phyloP scores from a whole-genome alignment of 1,284 basidiomycete genomes.

The Peniophora sp. region DNA sequence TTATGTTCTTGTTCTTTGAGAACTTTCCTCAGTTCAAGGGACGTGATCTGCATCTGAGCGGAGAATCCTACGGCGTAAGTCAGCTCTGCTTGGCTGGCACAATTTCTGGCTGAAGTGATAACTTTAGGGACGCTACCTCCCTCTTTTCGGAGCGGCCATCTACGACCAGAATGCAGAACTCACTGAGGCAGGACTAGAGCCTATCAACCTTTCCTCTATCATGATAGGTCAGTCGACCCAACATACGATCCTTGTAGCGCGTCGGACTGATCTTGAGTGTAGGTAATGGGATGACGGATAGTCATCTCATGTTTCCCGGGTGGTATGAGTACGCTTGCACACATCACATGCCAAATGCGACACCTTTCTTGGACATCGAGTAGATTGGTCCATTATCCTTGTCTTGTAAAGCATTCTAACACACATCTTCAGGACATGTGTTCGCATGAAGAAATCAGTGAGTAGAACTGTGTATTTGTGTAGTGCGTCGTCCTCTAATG shows the following conservation, averaged over 20 bases:
- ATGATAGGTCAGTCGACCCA: conserved; percentile 25
- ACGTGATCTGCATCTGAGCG: conserved; percentile 58
- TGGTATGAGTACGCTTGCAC: conserved; percentile 27
- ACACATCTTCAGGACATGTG: conserved; percentile 34
- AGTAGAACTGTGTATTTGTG: background rate
- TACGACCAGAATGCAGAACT: conserved; percentile 64
- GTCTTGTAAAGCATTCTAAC: background rate
- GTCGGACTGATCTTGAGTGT: background rate
- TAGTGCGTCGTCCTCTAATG: conserved; percentile 1
- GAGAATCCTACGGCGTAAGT: conserved; percentile 60
- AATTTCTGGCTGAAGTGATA: background rate
- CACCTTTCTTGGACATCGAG: conserved; percentile 19
- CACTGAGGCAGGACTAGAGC: conserved; percentile 41
- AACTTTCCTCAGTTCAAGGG: conserved; percentile 63
- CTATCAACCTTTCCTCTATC: conserved; percentile 63
- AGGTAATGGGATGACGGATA: conserved; percentile 40
- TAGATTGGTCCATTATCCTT: conserved; percentile 4
- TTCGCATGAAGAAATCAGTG: conserved; percentile 54
- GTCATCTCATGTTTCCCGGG: conserved; percentile 15
- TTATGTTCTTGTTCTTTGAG: conserved; percentile 70
- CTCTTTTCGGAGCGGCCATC: conserved; percentile 75
- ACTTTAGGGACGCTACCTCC: conserved; percentile 65
- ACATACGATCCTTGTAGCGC: too few species aligned
- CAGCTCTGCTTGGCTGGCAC: background rate
- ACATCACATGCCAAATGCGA: conserved; percentile 16